Conservation (phyloP, 164 flowering plant genomes). For the Kalanchoe fedtschenkoi region DNA sequence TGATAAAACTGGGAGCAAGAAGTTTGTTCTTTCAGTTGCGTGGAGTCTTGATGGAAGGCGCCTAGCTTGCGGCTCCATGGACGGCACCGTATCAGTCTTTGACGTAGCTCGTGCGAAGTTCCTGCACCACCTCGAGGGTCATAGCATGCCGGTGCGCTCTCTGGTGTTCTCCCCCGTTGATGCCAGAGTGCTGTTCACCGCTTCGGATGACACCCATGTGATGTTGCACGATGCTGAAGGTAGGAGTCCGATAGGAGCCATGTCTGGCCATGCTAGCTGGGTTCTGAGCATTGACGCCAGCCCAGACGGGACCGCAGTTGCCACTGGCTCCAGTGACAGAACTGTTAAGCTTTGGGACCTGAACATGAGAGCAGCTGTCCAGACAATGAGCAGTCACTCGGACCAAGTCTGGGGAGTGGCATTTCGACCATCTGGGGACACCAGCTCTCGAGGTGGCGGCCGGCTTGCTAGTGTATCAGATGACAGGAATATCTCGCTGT, state of each 20-base stretch:
- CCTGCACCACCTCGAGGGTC: slow-evolving; percentile 91
- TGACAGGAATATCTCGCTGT: slow-evolving; percentile 80
- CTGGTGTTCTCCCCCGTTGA: slow-evolving; percentile 73
- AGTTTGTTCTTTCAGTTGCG: slow-evolving; percentile 95
- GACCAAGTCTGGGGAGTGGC: slow-evolving; percentile 98
- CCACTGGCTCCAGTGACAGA: slow-evolving; percentile 86
- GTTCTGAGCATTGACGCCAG: slow-evolving; percentile 85
- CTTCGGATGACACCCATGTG: slow-evolving; percentile 77
- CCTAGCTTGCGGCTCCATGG: slow-evolving; percentile 93
- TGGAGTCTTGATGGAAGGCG: slow-evolving; percentile 86
- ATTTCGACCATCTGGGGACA: slow-evolving; percentile 63
- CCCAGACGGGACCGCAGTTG: slow-evolving; percentile 88
- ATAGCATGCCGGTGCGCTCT: slow-evolving; percentile 89
- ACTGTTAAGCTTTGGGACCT: slow-evolving; percentile 94
- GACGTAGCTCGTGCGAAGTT: slow-evolving; percentile 74
- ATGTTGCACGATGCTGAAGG: slow-evolving; percentile 90
- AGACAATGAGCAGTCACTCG: slow-evolving; percentile 75
- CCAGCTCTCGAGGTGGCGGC: slow-evolving; percentile 46
- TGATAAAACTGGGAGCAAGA: slow-evolving; percentile 66
- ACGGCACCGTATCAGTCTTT: slow-evolving; percentile 81
- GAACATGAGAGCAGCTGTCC: slow-evolving; percentile 77
- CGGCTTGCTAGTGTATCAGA: slow-evolving; percentile 93
- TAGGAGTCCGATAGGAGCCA: slow-evolving; percentile 53
- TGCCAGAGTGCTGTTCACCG: slow-evolving; percentile 68
- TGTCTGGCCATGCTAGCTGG: slow-evolving; percentile 97